Percentiles rank a stretch among this genome's conserved stretches.
These are phyloP conservation scores for Auricularia heimuer DNA, from an alignment of 768 basidiomycete species.

Conservation along the genomic window DNA sequence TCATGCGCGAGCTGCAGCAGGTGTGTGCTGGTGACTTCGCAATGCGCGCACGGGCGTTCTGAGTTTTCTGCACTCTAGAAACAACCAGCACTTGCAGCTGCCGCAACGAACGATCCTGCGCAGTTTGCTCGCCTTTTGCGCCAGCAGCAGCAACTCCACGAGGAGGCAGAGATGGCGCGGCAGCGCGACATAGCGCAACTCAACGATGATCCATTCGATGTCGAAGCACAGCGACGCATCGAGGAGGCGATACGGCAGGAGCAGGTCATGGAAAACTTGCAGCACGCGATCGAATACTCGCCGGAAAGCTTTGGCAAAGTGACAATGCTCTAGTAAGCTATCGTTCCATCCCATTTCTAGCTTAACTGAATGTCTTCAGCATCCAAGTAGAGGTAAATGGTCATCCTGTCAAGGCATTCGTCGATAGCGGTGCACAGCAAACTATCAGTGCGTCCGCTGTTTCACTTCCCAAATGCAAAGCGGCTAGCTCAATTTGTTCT, in stretches of 20 bases:
- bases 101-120: constrained; percentile 54
- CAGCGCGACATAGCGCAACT: constrained; percentile 57
- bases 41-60: neutral
- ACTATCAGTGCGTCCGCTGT: constrained; percentile 73
- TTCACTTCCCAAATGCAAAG: neutral
- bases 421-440: constrained; percentile 94
- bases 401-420: constrained; percentile 86
- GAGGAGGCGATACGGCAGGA: constrained; percentile 89
- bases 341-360: neutral
- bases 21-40: constrained; percentile 30
- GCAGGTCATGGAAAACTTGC: constrained; percentile 84
- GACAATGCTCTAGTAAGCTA: constrained; percentile 87
- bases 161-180: constrained; percentile 41
- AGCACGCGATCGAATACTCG: constrained; percentile 86
- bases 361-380: constrained; percentile 27
- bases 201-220: constrained; percentile 81
- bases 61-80: constrained; percentile 33
- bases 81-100: constrained; percentile 73
- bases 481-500: neutral
- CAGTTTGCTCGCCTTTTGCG: constrained; percentile 69
- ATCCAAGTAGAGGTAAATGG: constrained; percentile 91
- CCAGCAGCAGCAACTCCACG: constrained; percentile 47
- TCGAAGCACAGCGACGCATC: constrained; percentile 87
- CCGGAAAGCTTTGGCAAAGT: constrained; percentile 93
- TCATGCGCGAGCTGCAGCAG: constrained; percentile 64